Base-by-base conservation (phyloP, 805 yeast genomes). In the Yarrowia deformans region DNA sequence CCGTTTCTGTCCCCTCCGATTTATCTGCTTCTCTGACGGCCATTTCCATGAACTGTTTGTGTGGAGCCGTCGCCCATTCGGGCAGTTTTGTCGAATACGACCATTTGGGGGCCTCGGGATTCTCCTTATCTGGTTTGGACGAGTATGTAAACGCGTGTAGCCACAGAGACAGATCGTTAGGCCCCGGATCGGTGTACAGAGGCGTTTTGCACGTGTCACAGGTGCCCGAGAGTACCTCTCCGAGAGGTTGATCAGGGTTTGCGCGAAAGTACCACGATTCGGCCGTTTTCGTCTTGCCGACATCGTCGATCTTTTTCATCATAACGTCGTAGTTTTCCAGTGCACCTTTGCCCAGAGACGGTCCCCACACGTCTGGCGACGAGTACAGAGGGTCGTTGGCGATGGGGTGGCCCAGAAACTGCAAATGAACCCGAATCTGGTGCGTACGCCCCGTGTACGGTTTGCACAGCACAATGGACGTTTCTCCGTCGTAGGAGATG, bases 371-470 rank as follows among this genome's bases (percentile, higher is more conserved):
- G 18, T 79, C 77, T 16, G 83, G 85, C 73, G 90, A 91, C 1
- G 97, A 89, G 74, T 93, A 94, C 0, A 93, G 83, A 0, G 98
- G 98, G 77, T 94, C 99, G 76, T 94, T 93, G 3, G 90, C 92
- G 56, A 94, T 94, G 0, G 98, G 97, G 75, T 82, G 84, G 0
- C 98, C 98, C n/a, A 95, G 73, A 72, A 83, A 89, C 78, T 93
- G 97, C 69, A 95, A 79, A 80, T 95, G 99, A 0, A 95, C 97
- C 70, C 99, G 82, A 64, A 95, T 93, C 77, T 94, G 99, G 77
- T 94, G 99, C 0, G 98, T 92, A 75, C 99, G 83, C 0, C 99
- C 99, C 0, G 99, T 94, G 18, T 84, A 79, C 1, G 99, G 99
- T 72, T 82, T 84, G 78, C 98, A 94, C 70, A 87, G 82, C 3